Percentiles rank a stretch among this genome's conserved stretches.
Conservation (phyloP, 2,329 filamentous ascomycete species). For the Alternaria burnsii region DNA sequence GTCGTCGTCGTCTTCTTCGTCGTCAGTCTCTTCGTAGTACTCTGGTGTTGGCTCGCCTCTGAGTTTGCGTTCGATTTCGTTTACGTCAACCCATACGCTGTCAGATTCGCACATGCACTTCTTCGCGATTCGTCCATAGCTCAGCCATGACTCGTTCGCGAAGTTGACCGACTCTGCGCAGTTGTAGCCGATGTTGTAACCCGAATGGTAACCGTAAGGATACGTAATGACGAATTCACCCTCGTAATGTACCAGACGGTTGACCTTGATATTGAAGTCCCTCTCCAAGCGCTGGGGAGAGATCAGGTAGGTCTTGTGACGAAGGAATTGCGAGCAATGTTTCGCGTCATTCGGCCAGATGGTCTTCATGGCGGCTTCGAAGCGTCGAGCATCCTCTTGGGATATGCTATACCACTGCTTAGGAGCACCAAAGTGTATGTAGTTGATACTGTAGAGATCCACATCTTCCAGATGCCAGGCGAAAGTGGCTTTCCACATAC, state of each 20-base stretch:
- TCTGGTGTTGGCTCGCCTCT: slow-evolving; percentile 83
- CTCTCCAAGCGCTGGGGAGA: slow-evolving; percentile 87
- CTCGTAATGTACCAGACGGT: slow-evolving; percentile 93
- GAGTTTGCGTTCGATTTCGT: slow-evolving; percentile 93
- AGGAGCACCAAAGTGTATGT: slow-evolving; percentile 96
- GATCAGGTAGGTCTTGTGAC: slow-evolving; percentile 97
- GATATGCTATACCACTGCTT: slow-evolving; percentile 99
- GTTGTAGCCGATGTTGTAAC: slow-evolving; percentile 97
- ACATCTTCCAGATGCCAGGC: slow-evolving; percentile 99
- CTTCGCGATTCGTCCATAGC: slow-evolving; percentile 94
- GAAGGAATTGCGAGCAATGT: slow-evolving; percentile 92
- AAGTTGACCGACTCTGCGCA: slow-evolving; percentile 99
- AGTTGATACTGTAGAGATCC: slow-evolving; percentile 99
- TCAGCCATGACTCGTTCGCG: slow-evolving; percentile 91
- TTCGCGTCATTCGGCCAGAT: slow-evolving; percentile 97
- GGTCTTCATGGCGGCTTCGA: slow-evolving; percentile 93
- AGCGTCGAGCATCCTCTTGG: slow-evolving; percentile 89
- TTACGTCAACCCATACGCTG: slow-evolving; percentile 97
- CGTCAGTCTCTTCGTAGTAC: slow-evolving; percentile 81
- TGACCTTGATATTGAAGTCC: slow-evolving; percentile 94
- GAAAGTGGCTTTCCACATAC: slow-evolving; percentile 99
- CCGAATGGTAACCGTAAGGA: slow-evolving; percentile 97
- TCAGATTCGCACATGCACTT: slow-evolving; percentile 97
- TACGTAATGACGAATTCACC: slow-evolving; percentile 99
- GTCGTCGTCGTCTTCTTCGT: slow-evolving; percentile 69